Evolutionary conservation across 1,284 basidiomycete species (phyloP).

Genomic region (Megacollybia platyphylla): DNA sequence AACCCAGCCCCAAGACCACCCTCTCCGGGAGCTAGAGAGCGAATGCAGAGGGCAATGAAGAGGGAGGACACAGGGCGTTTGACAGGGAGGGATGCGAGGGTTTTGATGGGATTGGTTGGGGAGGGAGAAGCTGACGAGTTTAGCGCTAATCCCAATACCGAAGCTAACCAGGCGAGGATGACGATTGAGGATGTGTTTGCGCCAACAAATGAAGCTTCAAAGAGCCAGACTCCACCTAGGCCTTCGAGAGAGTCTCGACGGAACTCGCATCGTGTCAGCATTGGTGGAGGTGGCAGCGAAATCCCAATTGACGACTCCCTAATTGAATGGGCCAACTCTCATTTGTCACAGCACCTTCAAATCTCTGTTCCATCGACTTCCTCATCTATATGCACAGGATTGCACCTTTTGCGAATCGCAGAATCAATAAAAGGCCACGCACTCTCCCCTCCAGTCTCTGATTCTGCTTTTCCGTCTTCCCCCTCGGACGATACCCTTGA

Average conservation of each 20-base stretch:
- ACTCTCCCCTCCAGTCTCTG: constrained; percentile 56
- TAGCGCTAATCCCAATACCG: constrained; percentile 25
- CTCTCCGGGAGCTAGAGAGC: constrained; percentile 78
- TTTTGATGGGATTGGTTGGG: constrained; percentile 54
- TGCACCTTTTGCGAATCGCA: constrained; percentile 64
- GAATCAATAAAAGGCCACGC: constrained; percentile 65
- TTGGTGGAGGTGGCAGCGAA: constrained; percentile 12
- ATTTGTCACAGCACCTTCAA: constrained; percentile 58
- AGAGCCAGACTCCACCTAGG: constrained; percentile 33
- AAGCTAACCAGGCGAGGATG: constrained; percentile 9
- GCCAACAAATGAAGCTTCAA: constrained; percentile 7
- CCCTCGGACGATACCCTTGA: constrained; percentile 71
- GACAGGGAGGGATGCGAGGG: constrained; percentile 73
- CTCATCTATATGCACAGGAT: constrained; percentile 46
- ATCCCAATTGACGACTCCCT: constrained; percentile 34
- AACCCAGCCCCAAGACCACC: constrained; percentile 91
- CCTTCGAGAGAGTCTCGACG: constrained; percentile 51
- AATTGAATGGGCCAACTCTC: constrained; percentile 78
- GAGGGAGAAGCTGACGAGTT: constrained; percentile 10
- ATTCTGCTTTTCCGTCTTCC: constrained; percentile 64
- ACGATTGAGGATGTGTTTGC: constrained; percentile 8
- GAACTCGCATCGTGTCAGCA: constrained; percentile 18
- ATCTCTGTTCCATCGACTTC: constrained; percentile 32
- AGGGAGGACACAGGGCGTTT: constrained; percentile 86
- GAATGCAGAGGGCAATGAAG: constrained; percentile 80